A percentile compares a stretch with the other conserved stretches of the same genome.
These are phyloP conservation scores for Solanum pennellii DNA, from an alignment of 257 asterid genomes.

Conservation along the genomic window DNA sequence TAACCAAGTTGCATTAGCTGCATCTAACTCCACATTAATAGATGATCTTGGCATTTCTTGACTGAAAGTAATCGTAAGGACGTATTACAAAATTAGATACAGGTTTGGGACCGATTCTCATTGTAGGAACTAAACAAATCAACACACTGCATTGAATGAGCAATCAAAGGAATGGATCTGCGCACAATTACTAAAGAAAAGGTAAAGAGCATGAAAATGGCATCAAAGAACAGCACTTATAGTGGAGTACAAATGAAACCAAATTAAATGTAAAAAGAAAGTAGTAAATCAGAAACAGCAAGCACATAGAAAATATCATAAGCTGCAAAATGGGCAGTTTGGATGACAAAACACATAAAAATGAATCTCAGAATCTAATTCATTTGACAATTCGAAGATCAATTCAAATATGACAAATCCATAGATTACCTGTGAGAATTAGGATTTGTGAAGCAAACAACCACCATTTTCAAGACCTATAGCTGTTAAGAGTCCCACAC, in stretches of 20 bases:
- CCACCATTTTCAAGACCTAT: neutral
- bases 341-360: neutral
- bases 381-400: neutral
- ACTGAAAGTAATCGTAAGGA: conserved; percentile 27
- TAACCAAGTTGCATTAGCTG: conserved; percentile 87
- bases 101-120: neutral
- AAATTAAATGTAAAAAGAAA: neutral
- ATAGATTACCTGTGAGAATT: neutral
- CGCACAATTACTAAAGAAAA: neutral
- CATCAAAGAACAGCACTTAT: neutral
- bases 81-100: neutral
- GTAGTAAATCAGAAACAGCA: neutral
- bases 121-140: neutral
- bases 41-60: conserved; percentile 76
- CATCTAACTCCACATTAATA: conserved; percentile 83
- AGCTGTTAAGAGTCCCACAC: neutral
- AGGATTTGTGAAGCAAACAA: neutral
- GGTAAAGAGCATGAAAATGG: neutral
- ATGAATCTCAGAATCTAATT: neutral
- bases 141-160: neutral
- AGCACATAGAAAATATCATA: neutral
- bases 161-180: neutral
- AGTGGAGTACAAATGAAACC: neutral
- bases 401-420: neutral
- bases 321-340: neutral